Evolutionary conservation across 2,329 filamentous ascomycete genomes (phyloP), one percentile per base, ranked within the genome.

Genomic region (Diaporthe aspalathi): DNA sequence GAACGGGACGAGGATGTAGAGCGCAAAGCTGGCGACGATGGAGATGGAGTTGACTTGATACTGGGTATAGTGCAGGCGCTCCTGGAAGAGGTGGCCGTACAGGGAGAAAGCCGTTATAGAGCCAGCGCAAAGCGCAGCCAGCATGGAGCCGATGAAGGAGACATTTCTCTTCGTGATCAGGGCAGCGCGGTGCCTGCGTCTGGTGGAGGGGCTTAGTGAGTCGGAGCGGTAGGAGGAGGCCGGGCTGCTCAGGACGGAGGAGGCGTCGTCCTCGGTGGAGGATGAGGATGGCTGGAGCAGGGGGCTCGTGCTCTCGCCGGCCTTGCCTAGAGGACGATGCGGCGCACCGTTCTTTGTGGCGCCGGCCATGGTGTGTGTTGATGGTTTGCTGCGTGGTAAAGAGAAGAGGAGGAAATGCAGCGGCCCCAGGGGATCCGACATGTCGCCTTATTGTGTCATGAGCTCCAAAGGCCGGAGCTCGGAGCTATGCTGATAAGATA

Each of bases 61-160:
- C 82, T 99, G 96, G 3, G 91, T 92, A 83, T 98, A 99, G 78
- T 91, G 92, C 66, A 99, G 87, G 54, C 91, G 91, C 69, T 92
- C 92, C 80, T 97, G 94, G 83, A 99, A 94, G 60, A 97, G 87
- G 75, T 94, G 95, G 11, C 93, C 96, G 80, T 98, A 99, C 40
- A 99, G 90, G 45, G 94, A 97, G 84, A 96, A 99, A 62, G 94
- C 93, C 63, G 94, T 94, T 78, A 98, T 94, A 77, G 94, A 97
- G 73, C 95, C 96, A 38, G 94, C 95, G 80, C 90, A 72, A 43
- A 71, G 52, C 20, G 72, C 72, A 54, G 50, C 67, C 4, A 66
- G n/a, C 11, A 73, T 68, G 47, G 72, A 62, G n/a, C 62, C 38
- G 32, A 73, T 82, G 49, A 73, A 73, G 38, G 72, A 72, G 67